Evolutionary conservation across 257 asterid genomes (phyloP).

Genomic region (Nemophila menziesii): DNA sequence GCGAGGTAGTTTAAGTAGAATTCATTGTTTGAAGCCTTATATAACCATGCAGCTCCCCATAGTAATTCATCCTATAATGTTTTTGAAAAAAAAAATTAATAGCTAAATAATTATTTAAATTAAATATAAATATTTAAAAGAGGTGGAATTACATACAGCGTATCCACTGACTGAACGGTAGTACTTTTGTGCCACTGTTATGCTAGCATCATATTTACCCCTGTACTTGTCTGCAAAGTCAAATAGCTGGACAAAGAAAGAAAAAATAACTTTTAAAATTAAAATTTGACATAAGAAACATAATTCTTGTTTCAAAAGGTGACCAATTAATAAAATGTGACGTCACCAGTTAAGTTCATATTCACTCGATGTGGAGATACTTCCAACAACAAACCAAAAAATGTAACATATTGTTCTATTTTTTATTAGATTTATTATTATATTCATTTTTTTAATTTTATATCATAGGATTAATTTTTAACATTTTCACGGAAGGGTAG

Average conservation of each 20-base stretch:
- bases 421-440: too few species aligned
- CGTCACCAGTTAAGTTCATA: too few species aligned
- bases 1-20: constrained; percentile 69
- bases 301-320: too few species aligned
- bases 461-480: not conserved
- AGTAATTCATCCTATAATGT: constrained; percentile 68
- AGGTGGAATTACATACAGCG: constrained; percentile 46
- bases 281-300: too few species aligned
- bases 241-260: constrained; percentile 46
- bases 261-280: not conserved
- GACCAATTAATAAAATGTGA: too few species aligned
- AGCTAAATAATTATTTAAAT: not conserved
- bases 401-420: too few species aligned
- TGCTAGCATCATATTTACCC: constrained; percentile 92
- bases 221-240: constrained; percentile 91
- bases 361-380: too few species aligned
- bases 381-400: too few species aligned
- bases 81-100: not conserved
- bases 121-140: not conserved
- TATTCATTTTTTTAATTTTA: too few species aligned
- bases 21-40: constrained; percentile 67
- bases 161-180: constrained; percentile 96
- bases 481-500: too few species aligned
- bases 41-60: constrained; percentile 98
- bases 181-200: constrained; percentile 77